phyloP scores from a whole-genome alignment of 345 rosid genomes.

The Gossypium ekmanianum region DNA sequence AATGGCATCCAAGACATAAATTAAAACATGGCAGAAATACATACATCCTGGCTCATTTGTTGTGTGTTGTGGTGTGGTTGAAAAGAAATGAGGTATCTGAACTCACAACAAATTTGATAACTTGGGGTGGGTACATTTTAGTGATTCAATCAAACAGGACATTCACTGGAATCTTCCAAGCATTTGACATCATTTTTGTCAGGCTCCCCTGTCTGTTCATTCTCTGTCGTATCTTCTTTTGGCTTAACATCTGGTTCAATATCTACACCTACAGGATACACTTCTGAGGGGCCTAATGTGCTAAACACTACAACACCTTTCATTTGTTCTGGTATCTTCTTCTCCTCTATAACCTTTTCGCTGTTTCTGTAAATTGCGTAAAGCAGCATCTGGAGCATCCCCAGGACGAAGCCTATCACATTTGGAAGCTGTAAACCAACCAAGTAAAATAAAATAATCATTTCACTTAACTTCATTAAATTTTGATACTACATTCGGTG shows the following conservation, averaged over 20 bases:
- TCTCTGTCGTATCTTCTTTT: conserved; percentile 4
- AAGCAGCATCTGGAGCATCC: conserved; percentile 65
- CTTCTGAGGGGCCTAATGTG: conserved; percentile 27
- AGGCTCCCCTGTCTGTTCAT: conserved; percentile 7
- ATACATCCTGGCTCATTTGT: neutral
- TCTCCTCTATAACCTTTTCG: conserved; percentile 21
- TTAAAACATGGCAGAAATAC: neutral
- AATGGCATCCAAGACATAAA: neutral
- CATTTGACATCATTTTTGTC: conserved; percentile 19
- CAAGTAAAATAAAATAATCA: neutral
- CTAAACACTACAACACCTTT: conserved; percentile 22
- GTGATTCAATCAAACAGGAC: conserved; percentile 24
- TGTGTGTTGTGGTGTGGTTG: neutral
- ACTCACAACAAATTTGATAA: neutral
- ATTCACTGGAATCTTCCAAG: conserved; percentile 24
- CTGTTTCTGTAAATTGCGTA: conserved; percentile 51
- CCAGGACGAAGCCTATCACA: conserved; percentile 62
- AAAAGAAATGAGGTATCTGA: neutral
- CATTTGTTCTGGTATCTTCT: conserved; percentile 28
- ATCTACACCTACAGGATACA: conserved; percentile 27
- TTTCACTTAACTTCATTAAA: neutral
- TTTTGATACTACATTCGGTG: no score
- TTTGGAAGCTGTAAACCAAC: conserved; percentile 57
- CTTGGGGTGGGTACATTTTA: neutral
- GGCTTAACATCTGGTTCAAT: neutral